Evolutionary conservation across 805 yeast species (phyloP).

Genomic region (Metschnikowia kunwiensis): DNA sequence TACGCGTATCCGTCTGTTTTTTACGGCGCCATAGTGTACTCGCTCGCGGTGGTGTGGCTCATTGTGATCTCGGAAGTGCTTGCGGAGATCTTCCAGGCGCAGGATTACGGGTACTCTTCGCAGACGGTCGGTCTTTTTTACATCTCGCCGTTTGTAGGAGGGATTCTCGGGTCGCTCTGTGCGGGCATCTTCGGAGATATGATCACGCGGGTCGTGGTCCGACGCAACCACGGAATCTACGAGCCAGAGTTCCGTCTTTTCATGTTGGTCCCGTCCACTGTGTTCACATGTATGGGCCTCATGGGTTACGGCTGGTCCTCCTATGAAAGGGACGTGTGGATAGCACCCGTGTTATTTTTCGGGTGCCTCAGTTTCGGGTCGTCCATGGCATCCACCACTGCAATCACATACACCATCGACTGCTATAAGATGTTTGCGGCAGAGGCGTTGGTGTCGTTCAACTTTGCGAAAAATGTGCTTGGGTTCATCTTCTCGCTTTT

Average conservation of each 20-base stretch:
- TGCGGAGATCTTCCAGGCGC: constrained; percentile 44
- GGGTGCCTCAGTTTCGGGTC: constrained; percentile 59
- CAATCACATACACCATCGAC: constrained; percentile 59
- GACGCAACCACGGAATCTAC: constrained; percentile 50
- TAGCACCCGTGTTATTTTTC: constrained; percentile 55
- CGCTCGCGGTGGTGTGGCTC: constrained; percentile 61
- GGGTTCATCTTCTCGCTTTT: constrained; percentile 58
- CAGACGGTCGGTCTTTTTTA: constrained; percentile 52
- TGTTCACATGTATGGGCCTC: constrained; percentile 47
- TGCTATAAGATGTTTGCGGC: constrained; percentile 55
- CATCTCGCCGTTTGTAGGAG: constrained; percentile 55
- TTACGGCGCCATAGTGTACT: constrained; percentile 50
- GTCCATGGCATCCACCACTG: constrained; percentile 58
- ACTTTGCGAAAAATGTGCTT: constrained; percentile 50
- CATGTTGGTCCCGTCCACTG: constrained; percentile 48
- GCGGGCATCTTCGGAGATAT: constrained; percentile 52
- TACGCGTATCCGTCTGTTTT: constrained; percentile 49
- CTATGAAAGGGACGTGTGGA: constrained; percentile 45
- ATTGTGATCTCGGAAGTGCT: constrained; percentile 58
- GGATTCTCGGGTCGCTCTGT: constrained; percentile 51
- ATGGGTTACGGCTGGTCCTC: constrained; percentile 67
- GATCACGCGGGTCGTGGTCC: constrained; percentile 43
- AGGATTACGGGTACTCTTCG: constrained; percentile 45
- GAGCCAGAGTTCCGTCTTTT: constrained; percentile 61
- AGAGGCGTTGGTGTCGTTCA: constrained; percentile 56